Percentiles rank a stretch among this genome's conserved stretches.
Evolutionary conservation across 2,329 filamentous ascomycete genomes (phyloP).

Genomic region (Calycina herbarum): DNA sequence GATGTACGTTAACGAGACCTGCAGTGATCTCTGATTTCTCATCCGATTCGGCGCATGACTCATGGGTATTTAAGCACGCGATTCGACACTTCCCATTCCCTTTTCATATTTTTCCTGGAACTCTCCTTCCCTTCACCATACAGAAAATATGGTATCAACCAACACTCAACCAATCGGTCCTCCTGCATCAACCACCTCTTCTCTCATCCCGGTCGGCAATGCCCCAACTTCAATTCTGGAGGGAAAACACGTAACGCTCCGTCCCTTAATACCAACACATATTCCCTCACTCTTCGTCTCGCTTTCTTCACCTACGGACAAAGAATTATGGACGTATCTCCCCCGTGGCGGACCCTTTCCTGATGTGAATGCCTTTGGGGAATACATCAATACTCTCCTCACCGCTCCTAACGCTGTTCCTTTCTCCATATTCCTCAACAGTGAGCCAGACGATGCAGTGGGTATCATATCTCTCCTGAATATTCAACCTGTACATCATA

Average conservation of each 20-base stretch:
- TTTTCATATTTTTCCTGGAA: neutral
- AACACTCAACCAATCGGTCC: constrained; percentile 8
- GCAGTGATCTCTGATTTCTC: neutral
- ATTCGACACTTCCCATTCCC: neutral
- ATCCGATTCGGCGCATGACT: neutral
- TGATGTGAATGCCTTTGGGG: constrained; percentile 37
- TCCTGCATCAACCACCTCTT: constrained; percentile 18
- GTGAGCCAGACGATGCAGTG: constrained; percentile 31
- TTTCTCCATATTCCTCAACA: constrained; percentile 42
- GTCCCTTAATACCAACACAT: constrained; percentile 24
- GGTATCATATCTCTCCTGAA: constrained; percentile 47
- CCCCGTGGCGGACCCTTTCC: constrained; percentile 38
- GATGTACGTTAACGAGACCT: neutral
- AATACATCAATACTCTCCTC: constrained; percentile 24
- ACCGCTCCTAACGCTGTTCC: constrained; percentile 40
- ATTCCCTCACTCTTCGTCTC: constrained; percentile 24
- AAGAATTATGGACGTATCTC: constrained; percentile 45
- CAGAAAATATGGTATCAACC: neutral
- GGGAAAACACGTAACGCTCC: constrained; percentile 24
- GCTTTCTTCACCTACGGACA: constrained; percentile 25
- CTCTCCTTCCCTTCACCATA: neutral
- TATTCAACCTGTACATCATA: constrained; percentile 48
- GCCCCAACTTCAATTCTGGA: constrained; percentile 12
- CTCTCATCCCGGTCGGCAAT: constrained; percentile 13
- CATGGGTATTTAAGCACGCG: neutral